phyloP scores from a whole-genome alignment of 352 stramenopile species.

The Blastocystis sp. region DNA sequence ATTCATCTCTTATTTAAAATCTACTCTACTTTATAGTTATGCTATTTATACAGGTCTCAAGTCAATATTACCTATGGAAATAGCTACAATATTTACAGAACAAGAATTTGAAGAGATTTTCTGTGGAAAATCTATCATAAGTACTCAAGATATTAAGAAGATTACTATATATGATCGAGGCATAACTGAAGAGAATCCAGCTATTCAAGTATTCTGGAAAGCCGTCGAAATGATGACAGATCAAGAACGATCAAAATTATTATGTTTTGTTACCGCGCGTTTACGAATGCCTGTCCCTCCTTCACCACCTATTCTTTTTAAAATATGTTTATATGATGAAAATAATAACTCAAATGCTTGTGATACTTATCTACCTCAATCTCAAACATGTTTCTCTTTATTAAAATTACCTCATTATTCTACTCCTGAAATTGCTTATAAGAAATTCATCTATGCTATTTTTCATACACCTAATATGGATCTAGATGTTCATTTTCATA shows the following conservation, averaged over 20 bases:
- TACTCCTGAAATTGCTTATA: conserved; percentile 5
- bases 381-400: conserved; percentile 34
- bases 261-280: conserved; percentile 28
- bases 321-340: conserved; percentile 17
- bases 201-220: conserved; percentile 26
- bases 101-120: conserved; percentile 5
- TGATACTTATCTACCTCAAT: conserved; percentile 32
- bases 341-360: no score
- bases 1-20: no score
- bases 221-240: conserved; percentile 1
- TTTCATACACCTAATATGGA: conserved; percentile 30
- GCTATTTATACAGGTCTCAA: no score
- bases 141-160: not conserved
- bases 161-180: conserved; percentile 27
- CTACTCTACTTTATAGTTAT: no score
- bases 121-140: conserved; percentile 2
- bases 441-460: conserved; percentile 27
- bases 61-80: not conserved
- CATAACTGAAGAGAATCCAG: not conserved
- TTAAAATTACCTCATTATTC: conserved; percentile 22
- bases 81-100: not conserved
- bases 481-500: conserved; percentile 28
- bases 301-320: conserved; percentile 21
- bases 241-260: not conserved
- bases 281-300: conserved; percentile 18